Evolutionary conservation across 2,329 filamentous ascomycete genomes (phyloP), one percentile per base, ranked within the genome.

Genomic region (Pyricularia sp.): DNA sequence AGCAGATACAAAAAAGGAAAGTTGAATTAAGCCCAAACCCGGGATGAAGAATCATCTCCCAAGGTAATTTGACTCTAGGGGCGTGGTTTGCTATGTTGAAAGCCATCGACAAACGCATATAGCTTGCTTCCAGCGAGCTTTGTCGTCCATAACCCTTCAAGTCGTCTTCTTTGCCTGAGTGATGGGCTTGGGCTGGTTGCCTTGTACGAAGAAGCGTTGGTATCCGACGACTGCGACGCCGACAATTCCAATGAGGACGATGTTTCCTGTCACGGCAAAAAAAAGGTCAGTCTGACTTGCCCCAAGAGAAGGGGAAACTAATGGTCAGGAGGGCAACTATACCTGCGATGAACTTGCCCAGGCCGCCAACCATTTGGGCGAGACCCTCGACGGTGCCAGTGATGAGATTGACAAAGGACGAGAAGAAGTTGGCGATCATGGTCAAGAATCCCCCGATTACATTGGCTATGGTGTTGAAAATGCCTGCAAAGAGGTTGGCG

Each of bases 401-500:
- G 61, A 74, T 65, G 59, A 78, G 71, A 65, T 71, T 71, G 66
- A 77, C 70, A 61, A 78, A 57, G 30, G 77, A 75, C 24, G 69
- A 70, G 66, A 78, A 70, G 68, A 78, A 75, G 69, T 71, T 70
- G 62, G 77, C 65, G 60, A 77, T 64, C 13, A 75, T 72, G 24
- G 68, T 69, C 61, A 78, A 49, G 33, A 76, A 59, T 40, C 72
- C 72, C 60, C 75, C 72, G 16, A 78, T 65, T 40, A 78, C 49
- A 65, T 72, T 62, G 67, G 73, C 74, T 59, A 73, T 62, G n/a
- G 76, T 72, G 40, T 70, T 68, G 31, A 78, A 68, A 62, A 79
- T 66, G 5, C 76, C 77, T 40, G 73, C 69, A 53, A 78, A 66
- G 33, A 79, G 75, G 70, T 78, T 76, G 66, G 75, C 77, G 69